These are phyloP conservation scores for Lachnellula arida DNA, from an alignment of 2,329 filamentous ascomycete genomes.

Conservation along the genomic window DNA sequence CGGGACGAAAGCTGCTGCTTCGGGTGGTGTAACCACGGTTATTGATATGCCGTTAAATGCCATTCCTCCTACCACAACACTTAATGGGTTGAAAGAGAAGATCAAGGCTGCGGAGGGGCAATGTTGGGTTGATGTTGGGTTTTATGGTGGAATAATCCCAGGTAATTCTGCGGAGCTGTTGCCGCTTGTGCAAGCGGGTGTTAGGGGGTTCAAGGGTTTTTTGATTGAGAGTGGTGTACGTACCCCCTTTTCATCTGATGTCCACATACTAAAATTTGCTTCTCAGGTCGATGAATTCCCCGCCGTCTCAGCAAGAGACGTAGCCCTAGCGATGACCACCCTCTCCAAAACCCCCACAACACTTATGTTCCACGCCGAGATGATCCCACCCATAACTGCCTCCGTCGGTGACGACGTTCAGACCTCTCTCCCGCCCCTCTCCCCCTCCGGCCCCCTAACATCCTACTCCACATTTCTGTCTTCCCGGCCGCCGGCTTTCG, in stretches of 20 bases:
- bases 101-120: constrained; percentile 76
- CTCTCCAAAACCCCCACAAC: constrained; percentile 80
- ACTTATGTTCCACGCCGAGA: constrained; percentile 98
- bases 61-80: constrained; percentile 90
- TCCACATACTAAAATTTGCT: constrained; percentile 10
- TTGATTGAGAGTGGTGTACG: constrained; percentile 92
- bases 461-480: constrained; percentile 87
- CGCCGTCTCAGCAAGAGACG: constrained; percentile 75
- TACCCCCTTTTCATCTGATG: constrained; percentile 18
- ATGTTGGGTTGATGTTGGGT: constrained; percentile 98
- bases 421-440: constrained; percentile 61
- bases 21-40: constrained; percentile 93
- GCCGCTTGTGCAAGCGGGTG: constrained; percentile 76
- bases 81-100: constrained; percentile 78
- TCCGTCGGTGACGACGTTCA: constrained; percentile 77
- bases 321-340: constrained; percentile 72
- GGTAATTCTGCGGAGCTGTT: constrained; percentile 79
- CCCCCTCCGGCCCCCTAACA: constrained; percentile 66
- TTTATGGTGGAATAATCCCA: constrained; percentile 92
- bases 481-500: constrained; percentile 82
- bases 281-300: constrained; percentile 88
- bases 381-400: constrained; percentile 81
- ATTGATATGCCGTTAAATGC: constrained; percentile 98
- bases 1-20: constrained; percentile 87
- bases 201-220: constrained; percentile 96